Evolutionary conservation across 139 green algal genomes (phyloP).

Genomic region (Klebsormidium nitens): DNA sequence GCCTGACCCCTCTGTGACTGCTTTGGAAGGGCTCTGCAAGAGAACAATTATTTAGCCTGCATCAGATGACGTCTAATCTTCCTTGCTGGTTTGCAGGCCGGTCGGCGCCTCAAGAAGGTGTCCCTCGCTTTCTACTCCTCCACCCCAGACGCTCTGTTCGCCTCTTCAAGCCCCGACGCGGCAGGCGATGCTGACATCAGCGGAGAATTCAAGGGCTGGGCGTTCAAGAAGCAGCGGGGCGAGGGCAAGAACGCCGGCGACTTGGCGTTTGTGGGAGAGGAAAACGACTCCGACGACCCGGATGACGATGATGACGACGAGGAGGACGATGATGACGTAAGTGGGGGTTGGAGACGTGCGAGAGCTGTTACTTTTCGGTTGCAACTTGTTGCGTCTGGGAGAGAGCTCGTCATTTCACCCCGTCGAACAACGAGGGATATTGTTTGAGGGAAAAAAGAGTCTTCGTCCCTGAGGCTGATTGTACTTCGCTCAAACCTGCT

Average conservation of each 20-base stretch:
- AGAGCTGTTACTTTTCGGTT: too few species aligned
- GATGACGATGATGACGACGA: not conserved
- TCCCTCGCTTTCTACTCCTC: constrained; percentile 42
- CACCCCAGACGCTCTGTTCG: constrained; percentile 16
- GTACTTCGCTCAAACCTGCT: too few species aligned
- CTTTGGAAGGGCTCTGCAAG: too few species aligned
- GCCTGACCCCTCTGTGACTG: constrained; percentile 7
- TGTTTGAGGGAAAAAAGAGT: too few species aligned
- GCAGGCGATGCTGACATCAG: not conserved
- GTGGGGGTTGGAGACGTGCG: too few species aligned
- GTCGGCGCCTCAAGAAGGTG: constrained; percentile 55
- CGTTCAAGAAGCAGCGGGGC: constrained; percentile 1
- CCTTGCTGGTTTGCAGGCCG: constrained; percentile 19
- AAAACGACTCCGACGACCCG: not conserved
- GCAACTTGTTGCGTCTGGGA: too few species aligned
- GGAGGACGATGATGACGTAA: not conserved
- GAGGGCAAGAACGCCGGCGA: not conserved
- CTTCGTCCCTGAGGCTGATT: too few species aligned
- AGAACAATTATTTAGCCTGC: too few species aligned
- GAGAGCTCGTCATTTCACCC: too few species aligned
- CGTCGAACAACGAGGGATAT: too few species aligned
- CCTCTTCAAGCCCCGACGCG: not conserved
- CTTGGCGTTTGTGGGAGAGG: not conserved
- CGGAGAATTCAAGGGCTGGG: constrained; percentile 6
- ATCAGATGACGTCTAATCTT: not conserved